Base-by-base conservation (phyloP, 2,329 filamentous ascomycete species). In the Magnaporthiopsis rhizophila region DNA sequence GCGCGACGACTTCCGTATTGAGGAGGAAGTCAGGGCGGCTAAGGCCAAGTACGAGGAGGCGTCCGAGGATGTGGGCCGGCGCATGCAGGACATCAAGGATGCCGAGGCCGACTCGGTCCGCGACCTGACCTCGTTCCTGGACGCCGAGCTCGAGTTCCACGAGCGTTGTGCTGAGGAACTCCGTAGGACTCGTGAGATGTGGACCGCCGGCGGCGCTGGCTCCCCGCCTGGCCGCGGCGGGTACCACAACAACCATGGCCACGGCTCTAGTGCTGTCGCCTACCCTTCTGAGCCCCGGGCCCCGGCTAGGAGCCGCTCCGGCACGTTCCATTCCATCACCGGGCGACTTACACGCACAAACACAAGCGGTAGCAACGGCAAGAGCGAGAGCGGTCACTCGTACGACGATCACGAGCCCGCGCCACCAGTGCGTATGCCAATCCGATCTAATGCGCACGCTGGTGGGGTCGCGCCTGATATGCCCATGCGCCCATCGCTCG, bases 1-100 rank as follows among this genome's bases (percentile, higher is more conserved):
- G 80, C 92, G 89, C 71, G 94, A 98, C 72, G 94, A 98, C 74
- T 96, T 95, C 79, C 85, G 92, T 67, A 83, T 95, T 64, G 95
- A 98, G 75, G 94, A 98, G 74, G 94, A 98, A 76, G 84, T 97
- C 64, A 89, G 94, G 64, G 85, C 87, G 34, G 91, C 95, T 74
- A 96, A 96, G 75, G 90, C 91, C 71, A 98, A 98, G 78, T 98
- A 97, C 73, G 95, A 98, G 73, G 95, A 98, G 79, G 89, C 91
- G 21, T 95, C 86, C 72, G 94, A 98, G 72, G 94, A 98, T 71
- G 93, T 98, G 64, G 84, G 89, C 70, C 86, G 94, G 66, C 86
- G 94, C 64, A 98, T 98, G 95, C 87, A 96, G 76, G 94, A 98
- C 72, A 96, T 98, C 78, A 94, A 95, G 78, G 93, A 97, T 71